phyloP scores from a whole-genome alignment of 768 basidiomycete species.

The Roridomyces roridus region DNA sequence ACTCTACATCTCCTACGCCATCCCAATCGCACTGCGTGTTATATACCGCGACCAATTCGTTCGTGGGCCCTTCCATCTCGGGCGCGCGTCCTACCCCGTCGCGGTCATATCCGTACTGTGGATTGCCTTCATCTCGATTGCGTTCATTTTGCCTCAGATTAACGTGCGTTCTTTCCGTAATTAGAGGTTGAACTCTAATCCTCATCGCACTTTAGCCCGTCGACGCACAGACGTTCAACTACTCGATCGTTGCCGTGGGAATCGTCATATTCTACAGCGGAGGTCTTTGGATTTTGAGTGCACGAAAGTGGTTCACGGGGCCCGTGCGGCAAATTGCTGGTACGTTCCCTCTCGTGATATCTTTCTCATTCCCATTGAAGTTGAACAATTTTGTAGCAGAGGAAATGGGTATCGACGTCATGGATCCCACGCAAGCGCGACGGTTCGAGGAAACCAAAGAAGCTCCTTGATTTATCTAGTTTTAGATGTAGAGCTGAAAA shows the following conservation, averaged over 20 bases:
- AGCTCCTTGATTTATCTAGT: too few species aligned
- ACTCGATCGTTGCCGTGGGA: slow-evolving; percentile 76
- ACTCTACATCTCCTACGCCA: slow-evolving; percentile 76
- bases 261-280: slow-evolving; percentile 70
- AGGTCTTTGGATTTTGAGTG: slow-evolving; percentile 75
- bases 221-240: slow-evolving; percentile 74
- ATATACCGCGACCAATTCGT: slow-evolving; percentile 64
- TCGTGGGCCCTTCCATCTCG: slow-evolving; percentile 77
- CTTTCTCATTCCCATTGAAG: background rate
- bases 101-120: slow-evolving; percentile 63
- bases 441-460: slow-evolving; percentile 10
- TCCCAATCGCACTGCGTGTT: slow-evolving; percentile 74
- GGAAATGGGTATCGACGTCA: slow-evolving; percentile 55
- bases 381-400: slow-evolving; percentile 42
- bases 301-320: slow-evolving; percentile 75
- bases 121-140: slow-evolving; percentile 77
- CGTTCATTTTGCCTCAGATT: slow-evolving; percentile 73
- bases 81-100: slow-evolving; percentile 64
- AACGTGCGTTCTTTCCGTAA: slow-evolving; percentile 47
- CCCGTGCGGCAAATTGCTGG: slow-evolving; percentile 71
- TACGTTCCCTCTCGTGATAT: slow-evolving; percentile 31
- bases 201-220: slow-evolving; percentile 59
- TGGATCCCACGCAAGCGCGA: slow-evolving; percentile 37
- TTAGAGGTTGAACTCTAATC: background rate
- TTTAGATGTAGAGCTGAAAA: too few species aligned